Evolutionary conservation across 768 basidiomycete species (phyloP), one percentile per base, ranked within the genome.

Genomic region (Termitomyces sp.): DNA sequence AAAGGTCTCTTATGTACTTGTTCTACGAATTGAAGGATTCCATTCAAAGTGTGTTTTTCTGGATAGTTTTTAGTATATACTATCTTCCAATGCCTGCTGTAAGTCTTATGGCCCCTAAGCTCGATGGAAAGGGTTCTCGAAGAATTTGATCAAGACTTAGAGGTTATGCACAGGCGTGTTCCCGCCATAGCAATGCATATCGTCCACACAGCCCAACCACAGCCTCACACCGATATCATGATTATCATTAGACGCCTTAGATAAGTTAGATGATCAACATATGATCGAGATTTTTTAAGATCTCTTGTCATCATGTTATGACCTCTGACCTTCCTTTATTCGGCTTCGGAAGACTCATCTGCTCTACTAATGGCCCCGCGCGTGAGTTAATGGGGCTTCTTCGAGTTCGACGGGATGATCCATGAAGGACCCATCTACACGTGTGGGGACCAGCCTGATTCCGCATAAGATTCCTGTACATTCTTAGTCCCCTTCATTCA

Each of bases 401-500:
- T 24, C 9, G 8, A 53, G 53, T 40, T 11, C 16, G 39, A 39
- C 18, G 12, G n/a, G 0, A n/a, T 55, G 11, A 40, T 40, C 11
- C 53, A 40, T 55, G 36, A 55, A 9, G 22, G 18, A 12, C 24
- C 6, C 2, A 40, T n/a, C 16, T 18, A 7, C 40, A 42, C 54
- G 28, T 53, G 16, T 42, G 22, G 20, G 32, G 5, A 20, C 36
- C 15, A 13, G 40, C n/a, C 12, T 55, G 54, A 40, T 40, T n/a
- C 9, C 24, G 16, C 38, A n/a, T 44, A 3, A 24, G 38, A 22
- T 40, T 54, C 24, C 28, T 32, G 28, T 32, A 28, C n/a, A 40
- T 55, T 55, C 40, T 55, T 55, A 40, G 22, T 32, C 54, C 16
- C 38, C 16, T 55, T 39, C 54, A n/a, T 55, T 42, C 39, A 32